Base-by-base conservation (phyloP, 257 asterid species). In the Plantago elongata region DNA sequence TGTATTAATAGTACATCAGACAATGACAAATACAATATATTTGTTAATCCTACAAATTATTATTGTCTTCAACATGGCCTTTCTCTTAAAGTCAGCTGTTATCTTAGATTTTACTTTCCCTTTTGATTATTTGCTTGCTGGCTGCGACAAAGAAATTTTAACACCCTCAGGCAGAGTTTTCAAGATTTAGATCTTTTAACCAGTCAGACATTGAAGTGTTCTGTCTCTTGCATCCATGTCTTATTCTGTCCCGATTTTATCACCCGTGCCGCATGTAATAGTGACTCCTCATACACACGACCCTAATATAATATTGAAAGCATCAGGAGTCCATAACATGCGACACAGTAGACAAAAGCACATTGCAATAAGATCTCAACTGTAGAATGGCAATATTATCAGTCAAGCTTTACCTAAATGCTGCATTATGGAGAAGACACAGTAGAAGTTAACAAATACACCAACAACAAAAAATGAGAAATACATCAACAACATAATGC, bases 41-140 rank as follows among this genome's bases (percentile, higher is more conserved):
- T 34, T 40, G 71, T 59, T 11, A 22, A n/a, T n/a, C n/a, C n/a
- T n/a, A n/a, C n/a, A n/a, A n/a, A n/a, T n/a, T n/a, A n/a, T 67
- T 45, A 9, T 16, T 62, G 57, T 64, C 62, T 70, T 60, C 58
- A 49, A 57, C 16, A 5, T 51, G 13, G 11, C 60, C n/a, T 65
- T 67, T 9, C 55, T 57, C 54, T 49, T 2, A 22, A 22, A 22
- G 27, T 57, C 54, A 44, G 49, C 44, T 54, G 42, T 60, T 11
- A 18, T 17, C 38, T 11, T 55, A n/a, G 27, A 22, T 22, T 22
- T 22, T 66, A 11, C 61, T 60, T 51, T 46, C 64, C 37, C 45
- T 59, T 55, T n/a, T 44, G 87, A 79, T 75, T 64, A 50, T 70
- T 75, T 78, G 74, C 75, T 69, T 77, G 68, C 62, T 45, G 45